Base-by-base conservation (phyloP, 208 protist genomes). In the Zelonia costaricensis region DNA sequence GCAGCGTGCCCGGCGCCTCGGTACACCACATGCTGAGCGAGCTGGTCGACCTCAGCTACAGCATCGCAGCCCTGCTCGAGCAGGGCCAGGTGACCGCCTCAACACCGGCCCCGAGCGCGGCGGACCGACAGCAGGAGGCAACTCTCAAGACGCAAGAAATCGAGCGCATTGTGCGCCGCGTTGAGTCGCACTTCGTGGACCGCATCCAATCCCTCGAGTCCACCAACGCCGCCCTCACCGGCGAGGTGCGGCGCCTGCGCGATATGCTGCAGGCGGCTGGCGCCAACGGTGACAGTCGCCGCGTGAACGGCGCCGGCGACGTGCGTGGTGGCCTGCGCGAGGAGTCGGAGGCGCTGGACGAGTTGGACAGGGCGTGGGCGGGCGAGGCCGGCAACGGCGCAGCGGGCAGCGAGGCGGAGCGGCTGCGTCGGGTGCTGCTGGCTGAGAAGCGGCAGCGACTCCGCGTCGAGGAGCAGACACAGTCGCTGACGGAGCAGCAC, bases 391-490 rank as follows among this genome's bases (percentile, higher is more conserved):
- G 33, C 57, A 56, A 56, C n/a, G 42, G 28, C 33, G 23, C 20
- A 13, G 40, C 47, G 12, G 36, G 20, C 20, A 56, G n/a, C 30
- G 73, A 77, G 52, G 49, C 30, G 31, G 68, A 80, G 40, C 49
- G 77, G 49, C 65, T 94, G 28, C 70, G 78, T 16, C 58, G 67
- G 15, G 67, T 76, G 16, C 73, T 92, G 12, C 62, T 84, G 28
- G 78, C 78, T n/a, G 83, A 93, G 57, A 91, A 86, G 63, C 73
- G 79, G 20, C 86, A 95, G 75, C 75, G 89, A 4, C 69, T 93
- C n/a, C 76, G 79, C 16, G 80, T 91, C 13, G 89, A 95, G 57
- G 84, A 95, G 69, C 86, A 92, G 44, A 95, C 82, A 25, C 84
- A 95, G 48, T 74, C 44, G 22, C 69, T 95, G 36, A 84, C 80